Percentiles rank a stretch among this genome's conserved stretches.
phyloP scores from a whole-genome alignment of 1,139 yeast genomes.

The Geotrichum carabidarum region DNA sequence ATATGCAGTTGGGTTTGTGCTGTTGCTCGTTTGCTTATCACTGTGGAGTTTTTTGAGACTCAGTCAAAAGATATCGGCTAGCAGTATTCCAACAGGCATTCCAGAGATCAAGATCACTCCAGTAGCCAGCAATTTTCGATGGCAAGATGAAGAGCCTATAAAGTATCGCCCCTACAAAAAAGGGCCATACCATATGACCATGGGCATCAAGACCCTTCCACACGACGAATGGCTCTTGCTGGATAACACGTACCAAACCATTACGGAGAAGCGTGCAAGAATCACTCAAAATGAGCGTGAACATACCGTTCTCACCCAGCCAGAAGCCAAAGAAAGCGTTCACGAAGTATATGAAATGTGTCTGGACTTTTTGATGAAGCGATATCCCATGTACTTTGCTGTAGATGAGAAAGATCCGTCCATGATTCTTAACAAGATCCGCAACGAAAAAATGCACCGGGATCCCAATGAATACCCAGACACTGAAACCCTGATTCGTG shows the following conservation, averaged over 20 bases:
- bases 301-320: slow-evolving; percentile 38
- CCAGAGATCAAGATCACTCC: slow-evolving; percentile 1
- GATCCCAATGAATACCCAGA: slow-evolving; percentile 23
- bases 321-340: slow-evolving; percentile 47
- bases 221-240: slow-evolving; percentile 61
- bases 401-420: slow-evolving; percentile 30
- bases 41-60: background rate
- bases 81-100: too few species aligned
- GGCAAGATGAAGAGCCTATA: slow-evolving; percentile 48
- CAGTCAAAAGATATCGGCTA: background rate
- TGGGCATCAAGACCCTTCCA: slow-evolving; percentile 57
- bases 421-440: slow-evolving; percentile 42
- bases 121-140: slow-evolving; percentile 33
- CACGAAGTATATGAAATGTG: slow-evolving; percentile 53
- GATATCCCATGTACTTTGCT: slow-evolving; percentile 58
- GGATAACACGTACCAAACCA: slow-evolving; percentile 55
- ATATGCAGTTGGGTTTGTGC: background rate
- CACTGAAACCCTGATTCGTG: slow-evolving; percentile 36
- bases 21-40: background rate
- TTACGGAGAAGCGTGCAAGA: slow-evolving; percentile 44
- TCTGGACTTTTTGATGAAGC: slow-evolving; percentile 45
- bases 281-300: slow-evolving; percentile 45
- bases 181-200: slow-evolving; percentile 58
- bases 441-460: slow-evolving; percentile 41
- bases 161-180: slow-evolving; percentile 59